Evolutionary conservation across 179 eudicot species (phyloP), one percentile per base, ranked within the genome.

Genomic region (Silene noctiflora): DNA sequence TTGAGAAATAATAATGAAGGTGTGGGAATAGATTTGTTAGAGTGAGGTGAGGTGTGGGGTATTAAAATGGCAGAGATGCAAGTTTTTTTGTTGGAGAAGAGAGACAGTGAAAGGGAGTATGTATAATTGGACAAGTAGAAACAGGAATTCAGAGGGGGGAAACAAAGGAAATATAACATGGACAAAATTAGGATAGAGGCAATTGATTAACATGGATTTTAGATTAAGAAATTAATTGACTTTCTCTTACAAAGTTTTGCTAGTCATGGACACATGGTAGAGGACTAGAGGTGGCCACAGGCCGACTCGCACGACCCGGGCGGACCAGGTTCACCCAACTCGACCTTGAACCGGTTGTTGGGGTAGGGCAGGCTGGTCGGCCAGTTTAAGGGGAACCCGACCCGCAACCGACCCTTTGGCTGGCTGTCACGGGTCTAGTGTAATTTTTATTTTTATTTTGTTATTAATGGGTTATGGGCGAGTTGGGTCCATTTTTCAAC

Each of bases 21-120:
- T 20, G 66, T 65, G 73, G 68, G 76, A 71, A 51, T 74, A 73
- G 77, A 72, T 65, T 77, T 44, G 75, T 46, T 72, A 67, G 51
- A 81, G 75, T 67, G 5, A 2, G 10, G 17, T 11, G 56, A 68
- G 75, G 29, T 33, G 84, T 81, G 78, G 75, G 78, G 59, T 19
- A 77, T 72, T 67, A 27, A 74, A 76, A 73, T 72, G 69, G 59
- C 74, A 73, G 77, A 81, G 76, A 72, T 77, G 78, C 39, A 77
- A 77, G 69, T 68, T 66, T 72, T 72, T 65, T 74, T 68, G 64
- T 70, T 55, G 22, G 68, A 31, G 56, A 56, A 74, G 21, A 69
- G 71, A 67, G 78, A 73, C 75, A 68, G 74, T 69, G 70, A n/a
- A 64, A 56, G 67, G 75, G 22, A 67, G 24, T 76, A 66, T 27